These are phyloP conservation scores for Ogataea pilisensis DNA, from an alignment of 805 yeast genomes.

Conservation along the genomic window DNA sequence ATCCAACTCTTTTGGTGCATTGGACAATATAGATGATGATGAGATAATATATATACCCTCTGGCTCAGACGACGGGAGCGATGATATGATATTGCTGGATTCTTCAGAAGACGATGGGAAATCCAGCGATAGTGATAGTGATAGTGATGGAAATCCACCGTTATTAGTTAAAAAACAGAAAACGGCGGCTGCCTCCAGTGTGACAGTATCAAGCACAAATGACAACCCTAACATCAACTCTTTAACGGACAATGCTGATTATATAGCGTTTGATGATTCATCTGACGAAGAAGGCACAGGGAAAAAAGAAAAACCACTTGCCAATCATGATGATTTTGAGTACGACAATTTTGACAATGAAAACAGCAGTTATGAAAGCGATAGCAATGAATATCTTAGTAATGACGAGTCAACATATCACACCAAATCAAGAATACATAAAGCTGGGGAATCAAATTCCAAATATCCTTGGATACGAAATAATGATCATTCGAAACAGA, in stretches of 20 bases:
- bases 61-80: constrained; percentile 9
- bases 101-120: constrained; percentile 2
- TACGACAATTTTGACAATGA: constrained; percentile 31
- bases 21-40: constrained; percentile 3
- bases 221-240: constrained; percentile 27
- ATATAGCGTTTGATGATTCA: constrained; percentile 45
- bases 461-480: constrained; percentile 73
- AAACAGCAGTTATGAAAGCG: constrained; percentile 20
- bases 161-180: constrained; percentile 11
- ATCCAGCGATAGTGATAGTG: too few relatives aligned
- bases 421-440: constrained; percentile 24
- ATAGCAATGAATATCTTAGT: constrained; percentile 39
- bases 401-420: constrained; percentile 37
- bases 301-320: not conserved
- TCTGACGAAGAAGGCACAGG: constrained; percentile 34
- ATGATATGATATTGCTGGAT: constrained; percentile 10
- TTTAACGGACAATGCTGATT: constrained; percentile 44
- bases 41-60: constrained; percentile 7
- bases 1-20: constrained; percentile 12
- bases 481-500: constrained; percentile 71
- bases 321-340: constrained; percentile 28
- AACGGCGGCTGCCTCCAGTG: too few relatives aligned
- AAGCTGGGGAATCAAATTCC: constrained; percentile 28
- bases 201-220: too few relatives aligned
- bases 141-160: constrained; percentile 2